Evolutionary conservation across 306 rosid genomes (phyloP), one percentile per base, ranked within the genome.

Genomic region (Prunus campanulata): DNA sequence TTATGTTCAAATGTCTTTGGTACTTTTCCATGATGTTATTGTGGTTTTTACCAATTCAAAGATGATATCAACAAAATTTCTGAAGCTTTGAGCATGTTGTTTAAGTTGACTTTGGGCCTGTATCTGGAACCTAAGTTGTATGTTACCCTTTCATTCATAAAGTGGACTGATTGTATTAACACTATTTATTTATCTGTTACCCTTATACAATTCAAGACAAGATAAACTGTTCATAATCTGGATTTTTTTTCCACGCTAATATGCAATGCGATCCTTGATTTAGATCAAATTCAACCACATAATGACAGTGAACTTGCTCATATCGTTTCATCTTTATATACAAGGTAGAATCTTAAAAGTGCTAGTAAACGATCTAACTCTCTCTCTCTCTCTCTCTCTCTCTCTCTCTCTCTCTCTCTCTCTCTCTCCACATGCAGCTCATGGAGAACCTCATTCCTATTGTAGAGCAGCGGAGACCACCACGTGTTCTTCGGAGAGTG

Each of bases 391-490:
- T 30, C 35, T 32, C 35, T 32, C 39, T 39, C 44, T 39, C 44
- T 39, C 44, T 25, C 25, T 25, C 25, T 25, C 27, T 25, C 27
- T 25, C 27, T 25, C 27, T 25, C 27, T 25, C 27, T 25, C 27
- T 25, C 27, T 25, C 27, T 35, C 44, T 7, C 44, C 2, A 39
- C 44, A 83, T 83, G 91, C 93, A 95, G 98, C 85, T 95, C 64
- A 90, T 92, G 93, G 96, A 92, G 77, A 86, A 88, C 18, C 77
- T 95, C 49, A 86, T 95, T 50, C 98, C 97, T 10, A 25, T 89
- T 46, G 91, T 74, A 42, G 97, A 95, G 84, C 87, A 88, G 90
- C 91, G 79, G 77, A 80, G 75, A 75, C 93, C 90, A 5, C 89
- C 89, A 0, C 93, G 85, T 49, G 78, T 64, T 39, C 94, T 92